Percentiles rank a stretch among this genome's conserved stretches.
phyloP scores from a whole-genome alignment of 2,329 filamentous ascomycete species.

The Gnomoniopsis sp. region DNA sequence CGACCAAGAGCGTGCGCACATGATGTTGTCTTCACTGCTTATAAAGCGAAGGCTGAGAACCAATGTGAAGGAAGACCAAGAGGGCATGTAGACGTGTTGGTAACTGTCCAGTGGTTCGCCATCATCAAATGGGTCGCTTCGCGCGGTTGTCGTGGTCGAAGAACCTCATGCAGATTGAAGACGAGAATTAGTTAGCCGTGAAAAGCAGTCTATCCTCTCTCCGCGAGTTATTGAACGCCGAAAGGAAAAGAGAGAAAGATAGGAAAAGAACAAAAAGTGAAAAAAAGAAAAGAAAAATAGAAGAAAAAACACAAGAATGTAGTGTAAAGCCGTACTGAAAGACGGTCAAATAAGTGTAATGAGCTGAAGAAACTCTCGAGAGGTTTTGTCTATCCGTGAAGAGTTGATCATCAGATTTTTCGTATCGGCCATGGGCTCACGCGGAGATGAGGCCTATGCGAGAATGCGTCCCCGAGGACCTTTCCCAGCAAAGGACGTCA shows the following conservation, averaged over 20 bases:
- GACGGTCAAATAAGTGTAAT: no score
- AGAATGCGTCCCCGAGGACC: background rate
- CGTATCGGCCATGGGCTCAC: no score
- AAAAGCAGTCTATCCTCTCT: background rate
- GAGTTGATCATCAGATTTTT: no score
- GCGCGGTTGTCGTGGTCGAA: background rate
- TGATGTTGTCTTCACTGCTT: background rate
- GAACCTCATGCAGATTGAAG: background rate
- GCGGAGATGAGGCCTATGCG: background rate
- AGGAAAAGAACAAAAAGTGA: no score
- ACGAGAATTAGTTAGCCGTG: background rate
- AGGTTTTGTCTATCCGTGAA: no score
- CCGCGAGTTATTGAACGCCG: no score
- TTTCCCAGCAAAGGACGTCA: background rate
- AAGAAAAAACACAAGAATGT: no score
- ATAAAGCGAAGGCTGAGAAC: background rate
- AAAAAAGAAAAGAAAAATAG: no score
- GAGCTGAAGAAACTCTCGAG: no score
- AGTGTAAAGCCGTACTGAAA: no score
- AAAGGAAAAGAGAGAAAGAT: background rate
- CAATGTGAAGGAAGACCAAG: background rate
- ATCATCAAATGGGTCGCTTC: background rate
- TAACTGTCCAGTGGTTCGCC: background rate
- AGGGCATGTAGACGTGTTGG: background rate
- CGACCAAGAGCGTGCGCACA: background rate